A percentile compares a stretch with the other conserved stretches of the same genome.
Conservation (phyloP, 1,284 basidiomycete genomes). For the Ceratobasidium theobromae region DNA sequence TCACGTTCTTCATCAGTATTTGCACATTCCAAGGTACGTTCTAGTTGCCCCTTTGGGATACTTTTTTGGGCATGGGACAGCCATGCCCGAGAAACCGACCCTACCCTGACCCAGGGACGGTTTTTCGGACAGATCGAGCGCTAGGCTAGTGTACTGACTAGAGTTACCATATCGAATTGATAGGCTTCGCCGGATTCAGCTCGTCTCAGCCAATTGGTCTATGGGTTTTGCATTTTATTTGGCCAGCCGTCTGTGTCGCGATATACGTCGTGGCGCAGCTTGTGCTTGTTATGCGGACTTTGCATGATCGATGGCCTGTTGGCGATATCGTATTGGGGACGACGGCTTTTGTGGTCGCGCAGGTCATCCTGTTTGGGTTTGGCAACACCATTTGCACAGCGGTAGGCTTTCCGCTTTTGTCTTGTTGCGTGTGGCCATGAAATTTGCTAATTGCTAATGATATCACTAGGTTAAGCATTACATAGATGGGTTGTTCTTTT, state of each 20-base stretch:
- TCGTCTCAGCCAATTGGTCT: constrained; percentile 77
- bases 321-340: constrained; percentile 92
- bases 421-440: neutral
- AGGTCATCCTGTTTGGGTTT: constrained; percentile 93
- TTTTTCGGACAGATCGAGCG: neutral
- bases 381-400: constrained; percentile 92
- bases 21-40: constrained; percentile 81
- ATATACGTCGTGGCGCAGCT: constrained; percentile 93
- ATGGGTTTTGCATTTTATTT: constrained; percentile 94
- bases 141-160: neutral
- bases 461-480: constrained; percentile 66
- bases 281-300: constrained; percentile 91
- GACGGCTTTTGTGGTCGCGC: constrained; percentile 84
- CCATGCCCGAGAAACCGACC: constrained; percentile 6
- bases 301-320: constrained; percentile 98
- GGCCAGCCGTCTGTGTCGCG: constrained; percentile 86
- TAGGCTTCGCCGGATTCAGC: constrained; percentile 70
- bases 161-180: constrained; percentile 4
- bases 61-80: constrained; percentile 10
- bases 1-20: constrained; percentile 87
- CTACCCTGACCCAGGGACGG: constrained; percentile 3
- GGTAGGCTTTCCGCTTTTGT: constrained; percentile 48
- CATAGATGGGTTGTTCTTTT: constrained; percentile 96
- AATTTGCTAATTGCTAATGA: neutral
- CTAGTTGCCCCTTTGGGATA: neutral